Base-by-base conservation (phyloP, 306 rosid species). In the Lathyrus aphaca region DNA sequence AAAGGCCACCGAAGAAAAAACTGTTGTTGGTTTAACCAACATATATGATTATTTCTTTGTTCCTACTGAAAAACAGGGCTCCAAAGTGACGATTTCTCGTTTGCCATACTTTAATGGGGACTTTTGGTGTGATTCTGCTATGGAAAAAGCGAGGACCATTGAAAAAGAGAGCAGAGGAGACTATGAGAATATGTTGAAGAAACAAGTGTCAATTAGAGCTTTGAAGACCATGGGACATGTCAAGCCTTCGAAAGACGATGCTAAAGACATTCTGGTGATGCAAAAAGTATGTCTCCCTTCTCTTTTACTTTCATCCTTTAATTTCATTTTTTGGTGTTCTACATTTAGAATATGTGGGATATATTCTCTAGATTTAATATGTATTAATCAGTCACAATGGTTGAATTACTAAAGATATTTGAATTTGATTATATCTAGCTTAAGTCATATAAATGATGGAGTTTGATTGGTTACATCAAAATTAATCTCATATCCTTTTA, bases 51-150 rank as follows among this genome's bases (percentile, higher is more conserved):
- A 55, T 6, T 86, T 82, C 64, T 86, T 91, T 59, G 75, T 73
- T 44, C 53, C 85, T 17, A 60, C 70, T 38, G 74, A 69, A 68
- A 78, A 76, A 35, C 10, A 17, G 12, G 50, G 13, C 25, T 73
- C 68, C 56, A 84, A 84, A 69, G 88, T 91, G 15, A 84, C 90
- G 2, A 78, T 83, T 27, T 74, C 95, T 62, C 80, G 66, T n/a
- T 76, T 90, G 76, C 92, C 92, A 11, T 88, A 84, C 76, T 90
- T 90, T 80, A 87, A 88, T 64, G 95, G 95, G 15, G 95, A 84
- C 58, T 84, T 68, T 40, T 91, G 90, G 90, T 82, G 77, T 21
- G 55, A 42, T 35, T 55, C 71, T 46, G n/a, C n/a, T n/a, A n/a
- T n/a, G n/a, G n/a, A n/a, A n/a, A n/a, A n/a, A n/a, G n/a, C n/a